phyloP scores from a whole-genome alignment of 1,139 yeast species.

The Zygosaccharomyces sapae region DNA sequence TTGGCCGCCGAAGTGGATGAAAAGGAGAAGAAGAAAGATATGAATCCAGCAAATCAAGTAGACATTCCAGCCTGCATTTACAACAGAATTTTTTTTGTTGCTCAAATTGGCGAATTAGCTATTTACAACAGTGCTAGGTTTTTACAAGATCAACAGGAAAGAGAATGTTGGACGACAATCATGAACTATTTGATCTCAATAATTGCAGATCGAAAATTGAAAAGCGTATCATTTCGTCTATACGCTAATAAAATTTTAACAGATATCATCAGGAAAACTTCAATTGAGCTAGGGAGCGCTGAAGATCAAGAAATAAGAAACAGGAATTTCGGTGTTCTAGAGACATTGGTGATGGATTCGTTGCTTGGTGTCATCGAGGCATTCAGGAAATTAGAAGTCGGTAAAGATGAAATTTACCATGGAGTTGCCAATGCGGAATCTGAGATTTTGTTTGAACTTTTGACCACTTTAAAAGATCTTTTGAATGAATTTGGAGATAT shows the following conservation, averaged over 20 bases:
- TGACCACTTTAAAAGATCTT: conserved; percentile 62
- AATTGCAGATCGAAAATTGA: conserved; percentile 38
- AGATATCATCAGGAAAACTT: conserved; percentile 44
- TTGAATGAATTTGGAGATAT: conserved; percentile 71
- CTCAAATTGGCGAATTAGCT: conserved; percentile 44
- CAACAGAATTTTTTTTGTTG: conserved; percentile 38
- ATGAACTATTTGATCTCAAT: conserved; percentile 47
- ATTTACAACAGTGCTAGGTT: conserved; percentile 50
- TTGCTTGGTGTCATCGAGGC: conserved; percentile 23
- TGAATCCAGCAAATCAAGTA: not conserved
- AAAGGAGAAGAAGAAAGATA: conserved; percentile 9
- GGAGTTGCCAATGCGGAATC: conserved; percentile 43
- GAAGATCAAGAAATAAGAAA: conserved; percentile 18
- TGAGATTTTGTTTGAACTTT: conserved; percentile 59
- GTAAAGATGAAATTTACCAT: conserved; percentile 29
- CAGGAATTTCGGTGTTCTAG: conserved; percentile 19
- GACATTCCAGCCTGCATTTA: conserved; percentile 32
- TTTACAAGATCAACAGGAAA: conserved; percentile 37
- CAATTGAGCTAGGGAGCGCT: conserved; percentile 41
- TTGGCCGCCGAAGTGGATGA: conserved; percentile 17
- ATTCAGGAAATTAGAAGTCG: conserved; percentile 27
- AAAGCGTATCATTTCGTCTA: conserved; percentile 43
- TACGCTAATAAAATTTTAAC: conserved; percentile 49
- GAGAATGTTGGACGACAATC: conserved; percentile 45
- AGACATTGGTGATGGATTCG: conserved; percentile 22